Conservation (phyloP, 2,329 filamentous ascomycete genomes). For the Botryotinia globosa region DNA sequence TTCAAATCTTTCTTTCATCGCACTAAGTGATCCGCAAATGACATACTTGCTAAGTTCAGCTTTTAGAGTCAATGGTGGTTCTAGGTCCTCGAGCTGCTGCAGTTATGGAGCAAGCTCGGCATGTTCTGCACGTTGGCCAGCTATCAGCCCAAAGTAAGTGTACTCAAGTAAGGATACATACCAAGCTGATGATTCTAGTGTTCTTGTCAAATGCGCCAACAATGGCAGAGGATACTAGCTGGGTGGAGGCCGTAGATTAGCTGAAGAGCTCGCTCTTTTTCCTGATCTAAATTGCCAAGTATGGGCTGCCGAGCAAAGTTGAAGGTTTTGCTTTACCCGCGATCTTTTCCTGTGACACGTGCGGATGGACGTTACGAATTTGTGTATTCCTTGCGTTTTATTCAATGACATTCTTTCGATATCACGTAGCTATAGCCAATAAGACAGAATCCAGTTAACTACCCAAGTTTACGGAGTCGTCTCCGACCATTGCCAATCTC, state of each 20-base stretch:
- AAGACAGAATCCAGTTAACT: neutral
- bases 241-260: too few species aligned
- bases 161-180: neutral
- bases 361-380: neutral
- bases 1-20: neutral
- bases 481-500: neutral
- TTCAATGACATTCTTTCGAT: neutral
- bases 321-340: neutral
- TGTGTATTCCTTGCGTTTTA: neutral
- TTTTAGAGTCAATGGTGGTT: constrained; percentile 17
- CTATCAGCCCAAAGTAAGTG: constrained; percentile 14
- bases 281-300: too few species aligned
- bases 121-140: constrained; percentile 17
- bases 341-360: neutral
- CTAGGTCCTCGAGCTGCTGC: constrained; percentile 17
- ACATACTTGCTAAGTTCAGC: neutral
- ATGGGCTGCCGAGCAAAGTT: neutral
- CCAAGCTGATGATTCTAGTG: neutral
- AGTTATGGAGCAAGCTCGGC: constrained; percentile 7
- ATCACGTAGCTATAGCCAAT: neutral
- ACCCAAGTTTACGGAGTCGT: neutral
- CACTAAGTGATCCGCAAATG: too few species aligned
- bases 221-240: constrained; percentile 12
- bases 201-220: constrained; percentile 19
- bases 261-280: neutral